Conservation (phyloP, 140 eudicot species). For the Senecio squalidus region DNA sequence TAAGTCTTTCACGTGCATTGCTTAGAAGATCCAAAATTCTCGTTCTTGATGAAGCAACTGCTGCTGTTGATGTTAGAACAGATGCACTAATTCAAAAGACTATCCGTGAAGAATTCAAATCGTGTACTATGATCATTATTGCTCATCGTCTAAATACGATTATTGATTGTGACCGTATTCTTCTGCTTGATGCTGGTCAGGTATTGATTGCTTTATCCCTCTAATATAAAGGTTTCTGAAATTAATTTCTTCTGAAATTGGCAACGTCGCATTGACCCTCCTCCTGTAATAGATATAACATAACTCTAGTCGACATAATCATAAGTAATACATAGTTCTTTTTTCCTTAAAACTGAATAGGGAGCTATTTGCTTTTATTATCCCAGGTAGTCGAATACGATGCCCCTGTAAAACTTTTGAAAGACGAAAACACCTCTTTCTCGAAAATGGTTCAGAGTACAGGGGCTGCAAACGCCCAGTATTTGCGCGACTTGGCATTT, state of each 20-base stretch:
- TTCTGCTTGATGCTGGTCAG: slow-evolving; percentile 91
- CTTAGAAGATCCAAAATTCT: slow-evolving; percentile 93
- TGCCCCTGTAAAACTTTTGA: slow-evolving; percentile 61
- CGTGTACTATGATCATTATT: slow-evolving; percentile 97
- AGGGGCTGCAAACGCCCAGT: slow-evolving; percentile 90
- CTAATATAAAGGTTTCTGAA: not conserved
- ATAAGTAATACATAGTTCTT: not conserved
- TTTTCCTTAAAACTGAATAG: not conserved
- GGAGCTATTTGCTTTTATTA: not conserved
- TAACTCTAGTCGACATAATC: no score
- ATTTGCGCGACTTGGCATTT: slow-evolving; percentile 60
- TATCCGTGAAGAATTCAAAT: slow-evolving; percentile 85
- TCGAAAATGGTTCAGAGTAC: slow-evolving; percentile 97
- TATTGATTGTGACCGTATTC: slow-evolving; percentile 82
- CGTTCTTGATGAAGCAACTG: slow-evolving; percentile 99
- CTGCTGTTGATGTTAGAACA: slow-evolving; percentile 97
- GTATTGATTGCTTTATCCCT: slow-evolving; percentile 31
- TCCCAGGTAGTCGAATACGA: slow-evolving; percentile 76
- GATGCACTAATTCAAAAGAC: slow-evolving; percentile 98
- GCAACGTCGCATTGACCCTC: no score
- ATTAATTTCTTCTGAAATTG: not conserved
- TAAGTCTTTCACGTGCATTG: slow-evolving; percentile 92
- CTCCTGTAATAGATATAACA: no score
- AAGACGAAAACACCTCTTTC: slow-evolving; percentile 57
- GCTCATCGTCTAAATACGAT: slow-evolving; percentile 96